Base-by-base conservation (phyloP, 2,329 filamentous ascomycete genomes). In the Nothopassalora personata region DNA sequence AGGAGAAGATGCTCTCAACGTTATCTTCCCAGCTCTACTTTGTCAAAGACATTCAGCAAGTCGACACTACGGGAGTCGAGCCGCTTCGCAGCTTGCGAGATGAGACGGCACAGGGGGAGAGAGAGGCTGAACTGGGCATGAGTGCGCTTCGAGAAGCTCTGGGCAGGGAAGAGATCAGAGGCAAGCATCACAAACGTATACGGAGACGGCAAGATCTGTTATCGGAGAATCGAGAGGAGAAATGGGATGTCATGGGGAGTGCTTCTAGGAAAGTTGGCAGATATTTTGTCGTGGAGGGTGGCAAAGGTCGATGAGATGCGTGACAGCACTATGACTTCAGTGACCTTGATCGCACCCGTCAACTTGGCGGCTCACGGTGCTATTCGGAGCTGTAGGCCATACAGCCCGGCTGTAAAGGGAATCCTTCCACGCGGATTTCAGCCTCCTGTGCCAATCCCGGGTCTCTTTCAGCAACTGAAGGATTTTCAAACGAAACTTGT, bases 1-100 rank as follows among this genome's bases (percentile, higher is more conserved):
- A 96, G 72, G 68, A 77, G 0, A 75, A 80, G 28, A 90, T 96
- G 84, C 81, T 96, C 3, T 71, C 81, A 23, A 92, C 87, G 1
- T 81, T 99, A 1, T 82, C 86, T 54, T 85, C 88, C 33, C 94
- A 99, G 71, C 83, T 99, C 0, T 87, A 89, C 69, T 99, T 99
- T 70, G 91, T 97, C n/a, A 86, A 84, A 61, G 85, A 91, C 62
- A 86, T 97, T 19, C 92, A 96, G 70, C 78, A 81, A 48, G 87
- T 96, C 52, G 83, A 96, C 72, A 92, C 90, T 0, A 75, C 80
- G 0, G 85, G 82, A 3, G 79, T 97, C 0, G 80, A 85, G 57
- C 92, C 94, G 0, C 76, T 99, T 47, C 81, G 84, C 53, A 87
- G 87, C 48, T 87, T 97, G 58, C 85, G 90, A 55, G 93, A 97